phyloP scores from a whole-genome alignment of 768 basidiomycete genomes.

The Cystobasidium ongulense region DNA sequence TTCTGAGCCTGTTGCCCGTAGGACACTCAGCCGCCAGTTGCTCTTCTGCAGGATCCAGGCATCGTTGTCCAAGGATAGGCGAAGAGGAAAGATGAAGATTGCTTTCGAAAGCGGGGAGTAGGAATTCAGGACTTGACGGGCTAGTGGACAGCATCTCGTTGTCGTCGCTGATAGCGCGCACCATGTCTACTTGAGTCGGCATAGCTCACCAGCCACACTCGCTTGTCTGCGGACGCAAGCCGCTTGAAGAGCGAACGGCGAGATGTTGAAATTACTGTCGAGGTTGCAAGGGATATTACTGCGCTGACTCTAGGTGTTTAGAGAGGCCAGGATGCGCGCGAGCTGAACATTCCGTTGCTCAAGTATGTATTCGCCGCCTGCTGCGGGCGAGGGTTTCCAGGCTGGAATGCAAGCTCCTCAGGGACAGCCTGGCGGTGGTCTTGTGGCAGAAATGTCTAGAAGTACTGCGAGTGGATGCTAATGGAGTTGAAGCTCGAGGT shows the following conservation, averaged over 20 bases:
- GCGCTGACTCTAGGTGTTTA: neutral
- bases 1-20: neutral
- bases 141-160: neutral
- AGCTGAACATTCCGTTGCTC: neutral
- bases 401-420: neutral
- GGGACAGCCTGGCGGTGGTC: neutral
- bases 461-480: too few relatives aligned
- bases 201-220: neutral
- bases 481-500: too few relatives aligned
- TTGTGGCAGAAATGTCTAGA: too few relatives aligned
- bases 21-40: neutral
- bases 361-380: neutral
- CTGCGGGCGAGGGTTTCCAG: neutral
- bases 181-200: neutral
- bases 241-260: neutral
- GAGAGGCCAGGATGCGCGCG: neutral
- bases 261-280: neutral
- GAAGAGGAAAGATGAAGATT: neutral
- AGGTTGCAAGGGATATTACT: neutral
- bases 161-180: neutral
- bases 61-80: neutral
- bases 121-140: neutral
- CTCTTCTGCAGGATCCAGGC: neutral
- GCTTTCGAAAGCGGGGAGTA: neutral
- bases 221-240: neutral